Evolutionary conservation across 176 grass and related monocot species (phyloP).

Genomic region (Zoysia japonica): DNA sequence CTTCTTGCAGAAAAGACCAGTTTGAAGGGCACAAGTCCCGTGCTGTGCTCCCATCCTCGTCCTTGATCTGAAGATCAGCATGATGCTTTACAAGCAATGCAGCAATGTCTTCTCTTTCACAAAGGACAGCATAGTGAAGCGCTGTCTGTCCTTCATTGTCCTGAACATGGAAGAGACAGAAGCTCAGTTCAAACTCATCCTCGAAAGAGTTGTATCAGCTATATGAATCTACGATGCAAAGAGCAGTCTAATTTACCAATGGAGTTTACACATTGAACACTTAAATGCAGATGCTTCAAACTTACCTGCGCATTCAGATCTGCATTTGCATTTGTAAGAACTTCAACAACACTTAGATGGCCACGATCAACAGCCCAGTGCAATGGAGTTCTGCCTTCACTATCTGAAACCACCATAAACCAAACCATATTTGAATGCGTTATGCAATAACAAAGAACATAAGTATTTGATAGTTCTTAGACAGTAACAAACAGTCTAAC

Average conservation of each 20-base stretch:
- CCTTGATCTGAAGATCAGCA: slow-evolving; percentile 60
- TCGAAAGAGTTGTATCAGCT: not conserved
- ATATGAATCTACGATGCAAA: not conserved
- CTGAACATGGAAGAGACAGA: slow-evolving; percentile 33
- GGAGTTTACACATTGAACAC: not conserved
- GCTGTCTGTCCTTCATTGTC: slow-evolving; percentile 90
- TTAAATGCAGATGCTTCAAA: not conserved
- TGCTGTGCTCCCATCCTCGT: slow-evolving; percentile 68
- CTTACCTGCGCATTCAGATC: slow-evolving; percentile 91
- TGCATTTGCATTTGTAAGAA: slow-evolving; percentile 73
- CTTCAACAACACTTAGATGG: slow-evolving; percentile 58
- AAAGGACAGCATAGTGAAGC: slow-evolving; percentile 81
- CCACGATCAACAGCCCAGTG: slow-evolving; percentile 99
- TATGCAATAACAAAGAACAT: slow-evolving; percentile 19
- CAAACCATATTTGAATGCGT: slow-evolving; percentile 21
- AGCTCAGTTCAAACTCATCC: not conserved
- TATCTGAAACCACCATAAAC: slow-evolving; percentile 60
- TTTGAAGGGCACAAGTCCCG: slow-evolving; percentile 51
- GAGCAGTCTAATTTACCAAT: not conserved
- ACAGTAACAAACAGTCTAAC: not conserved
- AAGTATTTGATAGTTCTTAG: not conserved
- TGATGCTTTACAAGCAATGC: slow-evolving; percentile 67
- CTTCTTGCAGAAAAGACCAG: slow-evolving; percentile 67
- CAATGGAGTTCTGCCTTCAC: slow-evolving; percentile 92
- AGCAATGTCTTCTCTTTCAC: slow-evolving; percentile 83